Evolutionary conservation across 805 yeast genomes (phyloP).

Genomic region (Saccharomycopsis schoenii): DNA sequence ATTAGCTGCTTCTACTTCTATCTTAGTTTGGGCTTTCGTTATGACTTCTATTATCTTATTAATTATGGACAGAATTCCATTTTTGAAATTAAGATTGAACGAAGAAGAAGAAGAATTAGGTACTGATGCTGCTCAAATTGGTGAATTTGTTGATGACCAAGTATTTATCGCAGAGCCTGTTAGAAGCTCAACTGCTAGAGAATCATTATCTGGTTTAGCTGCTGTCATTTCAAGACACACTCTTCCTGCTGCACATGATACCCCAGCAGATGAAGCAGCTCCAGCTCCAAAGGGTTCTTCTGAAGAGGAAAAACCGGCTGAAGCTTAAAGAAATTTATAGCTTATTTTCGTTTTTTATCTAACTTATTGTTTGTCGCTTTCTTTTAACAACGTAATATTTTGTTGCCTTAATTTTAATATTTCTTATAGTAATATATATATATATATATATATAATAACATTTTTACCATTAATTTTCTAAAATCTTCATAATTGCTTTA

Average conservation of each 20-base stretch:
- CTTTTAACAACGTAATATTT: not conserved
- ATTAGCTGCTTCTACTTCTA: conserved; percentile 65
- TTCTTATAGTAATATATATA: not conserved
- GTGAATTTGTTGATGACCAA: conserved; percentile 69
- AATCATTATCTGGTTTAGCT: conserved; percentile 6
- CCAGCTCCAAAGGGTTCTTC: conserved; percentile 14
- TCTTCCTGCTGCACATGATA: conserved; percentile 11
- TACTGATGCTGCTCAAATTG: conserved; percentile 82
- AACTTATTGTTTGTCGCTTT: not conserved
- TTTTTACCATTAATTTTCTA: not conserved
- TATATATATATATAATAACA: too few relatives aligned
- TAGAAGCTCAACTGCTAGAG: conserved; percentile 35
- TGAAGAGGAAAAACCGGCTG: conserved; percentile 16
- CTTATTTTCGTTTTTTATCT: not conserved
- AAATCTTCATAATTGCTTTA: not conserved
- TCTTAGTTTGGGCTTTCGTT: conserved; percentile 64
- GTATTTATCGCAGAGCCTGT: conserved; percentile 70
- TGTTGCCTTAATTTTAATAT: not conserved
- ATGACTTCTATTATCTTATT: conserved; percentile 62
- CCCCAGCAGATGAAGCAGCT: conserved; percentile 6
- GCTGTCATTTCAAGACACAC: conserved; percentile 12
- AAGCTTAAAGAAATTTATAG: conserved; percentile 1
- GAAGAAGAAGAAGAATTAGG: conserved; percentile 86
- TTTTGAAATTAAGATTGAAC: conserved; percentile 69
- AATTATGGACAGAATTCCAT: conserved; percentile 65